phyloP scores from a whole-genome alignment of 2,329 filamentous ascomycete genomes.

The Alternaria solani region DNA sequence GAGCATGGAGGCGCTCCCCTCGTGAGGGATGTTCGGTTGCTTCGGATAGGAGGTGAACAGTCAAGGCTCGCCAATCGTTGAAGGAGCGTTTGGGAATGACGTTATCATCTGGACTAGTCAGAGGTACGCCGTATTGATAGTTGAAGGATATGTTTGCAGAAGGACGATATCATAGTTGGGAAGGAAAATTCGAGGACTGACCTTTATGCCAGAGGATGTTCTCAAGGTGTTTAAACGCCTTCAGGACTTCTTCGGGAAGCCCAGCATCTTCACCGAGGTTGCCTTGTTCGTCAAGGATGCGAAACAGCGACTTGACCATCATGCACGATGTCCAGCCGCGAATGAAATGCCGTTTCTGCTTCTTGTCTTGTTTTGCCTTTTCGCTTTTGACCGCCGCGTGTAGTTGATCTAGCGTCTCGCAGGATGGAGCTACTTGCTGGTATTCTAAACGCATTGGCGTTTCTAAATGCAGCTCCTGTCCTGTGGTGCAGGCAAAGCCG shows the following conservation, averaged over 20 bases:
- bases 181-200: not conserved
- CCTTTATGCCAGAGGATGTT: not conserved
- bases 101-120: not conserved
- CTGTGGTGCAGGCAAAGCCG: not conserved
- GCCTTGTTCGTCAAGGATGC: not conserved
- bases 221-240: not conserved
- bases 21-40: not conserved
- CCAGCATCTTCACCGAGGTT: not conserved
- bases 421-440: slow-evolving; percentile 1
- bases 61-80: slow-evolving; percentile 6
- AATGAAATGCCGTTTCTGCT: slow-evolving; percentile 5
- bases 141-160: not conserved
- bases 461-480: not conserved
- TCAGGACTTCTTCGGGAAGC: not conserved
- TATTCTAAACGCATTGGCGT: not conserved
- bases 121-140: not conserved
- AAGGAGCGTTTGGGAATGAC: not conserved
- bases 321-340: slow-evolving; percentile 1
- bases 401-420: not conserved
- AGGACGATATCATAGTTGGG: not conserved
- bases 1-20: not conserved
- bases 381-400: not conserved
- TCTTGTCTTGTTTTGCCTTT: not conserved
- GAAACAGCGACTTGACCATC: not conserved
- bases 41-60: not conserved